Percentiles rank a stretch among this genome's conserved stretches.
phyloP scores from a whole-genome alignment of 352 stramenopile genomes.

The Aphanomyces stellatus region DNA sequence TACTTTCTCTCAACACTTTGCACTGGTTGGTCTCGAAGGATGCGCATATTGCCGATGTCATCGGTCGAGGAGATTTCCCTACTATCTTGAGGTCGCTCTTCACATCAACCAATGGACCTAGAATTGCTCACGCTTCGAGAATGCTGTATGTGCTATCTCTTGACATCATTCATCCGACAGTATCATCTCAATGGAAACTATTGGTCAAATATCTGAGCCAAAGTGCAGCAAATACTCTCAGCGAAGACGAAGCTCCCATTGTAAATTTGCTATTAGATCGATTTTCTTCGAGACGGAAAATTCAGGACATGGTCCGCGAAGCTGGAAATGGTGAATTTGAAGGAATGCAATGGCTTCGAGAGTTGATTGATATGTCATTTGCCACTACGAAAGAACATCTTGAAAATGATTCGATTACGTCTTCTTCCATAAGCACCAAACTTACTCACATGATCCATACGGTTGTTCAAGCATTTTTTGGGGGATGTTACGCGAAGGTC shows the following conservation, averaged over 20 bases:
- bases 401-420: neutral
- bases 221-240: neutral
- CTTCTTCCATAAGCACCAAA: neutral
- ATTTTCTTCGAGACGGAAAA: neutral
- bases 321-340: neutral
- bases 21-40: constrained; percentile 19
- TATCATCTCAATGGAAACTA: constrained; percentile 5
- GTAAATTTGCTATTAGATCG: neutral
- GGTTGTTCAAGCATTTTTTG: neutral
- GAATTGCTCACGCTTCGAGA: neutral
- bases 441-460: neutral
- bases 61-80: neutral
- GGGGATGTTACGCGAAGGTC: neutral
- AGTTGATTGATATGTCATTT: neutral
- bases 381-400: neutral
- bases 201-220: neutral
- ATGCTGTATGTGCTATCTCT: neutral
- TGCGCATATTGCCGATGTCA: constrained; percentile 15
- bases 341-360: neutral
- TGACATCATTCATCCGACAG: constrained; percentile 5
- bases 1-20: constrained; percentile 13
- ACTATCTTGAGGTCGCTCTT: neutral
- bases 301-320: neutral
- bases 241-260: neutral
- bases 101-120: neutral